Percentiles rank a stretch among this genome's conserved stretches.
Conservation (phyloP, 306 rosid species). For the Hippophae tibetana region DNA sequence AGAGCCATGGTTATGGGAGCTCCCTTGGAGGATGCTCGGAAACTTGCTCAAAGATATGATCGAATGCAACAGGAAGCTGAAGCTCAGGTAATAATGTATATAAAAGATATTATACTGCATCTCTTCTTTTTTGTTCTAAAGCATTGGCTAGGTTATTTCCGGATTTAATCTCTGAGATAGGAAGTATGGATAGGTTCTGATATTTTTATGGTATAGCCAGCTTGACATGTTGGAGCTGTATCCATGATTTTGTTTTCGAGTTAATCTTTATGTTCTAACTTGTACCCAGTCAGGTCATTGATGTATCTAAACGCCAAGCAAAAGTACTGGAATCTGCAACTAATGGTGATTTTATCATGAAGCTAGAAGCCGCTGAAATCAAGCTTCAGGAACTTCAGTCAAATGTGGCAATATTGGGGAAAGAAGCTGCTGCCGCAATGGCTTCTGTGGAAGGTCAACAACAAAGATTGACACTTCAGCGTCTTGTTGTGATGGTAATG, state of each 20-base stretch:
- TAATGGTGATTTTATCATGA: conserved; percentile 49
- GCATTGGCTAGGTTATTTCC: too few relatives aligned
- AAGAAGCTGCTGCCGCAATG: conserved; percentile 88
- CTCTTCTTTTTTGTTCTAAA: too few relatives aligned
- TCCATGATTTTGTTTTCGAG: conserved; percentile 4
- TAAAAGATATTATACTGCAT: not conserved
- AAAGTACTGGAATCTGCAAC: conserved; percentile 59
- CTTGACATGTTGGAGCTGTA: not conserved
- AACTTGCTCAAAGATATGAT: conserved; percentile 94
- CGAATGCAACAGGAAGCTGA: conserved; percentile 96
- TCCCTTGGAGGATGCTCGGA: conserved; percentile 95
- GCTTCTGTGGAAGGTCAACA: conserved; percentile 86
- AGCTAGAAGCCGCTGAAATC: conserved; percentile 72
- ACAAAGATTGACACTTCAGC: conserved; percentile 80
- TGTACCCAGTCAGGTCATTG: conserved; percentile 72
- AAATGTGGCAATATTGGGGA: conserved; percentile 68
- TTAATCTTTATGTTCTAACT: conserved; percentile 27
- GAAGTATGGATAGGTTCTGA: too few relatives aligned
- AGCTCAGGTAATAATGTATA: conserved; percentile 58
- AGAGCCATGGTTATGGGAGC: conserved; percentile 98
- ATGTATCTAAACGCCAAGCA: conserved; percentile 76
- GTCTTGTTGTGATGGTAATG: conserved; percentile 74
- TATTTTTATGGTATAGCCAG: not conserved
- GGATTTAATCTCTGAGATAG: not conserved
- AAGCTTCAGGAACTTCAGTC: conserved; percentile 66